Conservation (phyloP, 768 basidiomycete species). For the Suillus lakei region DNA sequence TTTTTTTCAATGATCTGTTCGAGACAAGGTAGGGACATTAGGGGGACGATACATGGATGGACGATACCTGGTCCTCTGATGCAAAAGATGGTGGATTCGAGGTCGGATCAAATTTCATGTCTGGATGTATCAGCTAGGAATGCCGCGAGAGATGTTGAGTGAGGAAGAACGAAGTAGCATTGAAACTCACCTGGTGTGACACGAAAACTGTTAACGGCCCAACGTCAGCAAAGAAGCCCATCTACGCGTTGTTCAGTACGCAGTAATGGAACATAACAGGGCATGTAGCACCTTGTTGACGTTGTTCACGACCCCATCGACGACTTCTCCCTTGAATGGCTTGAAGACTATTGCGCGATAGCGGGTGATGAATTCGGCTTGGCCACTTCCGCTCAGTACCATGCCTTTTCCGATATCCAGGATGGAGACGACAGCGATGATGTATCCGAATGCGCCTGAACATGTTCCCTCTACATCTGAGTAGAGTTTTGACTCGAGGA, state of each 20-base stretch:
- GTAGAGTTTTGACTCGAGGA: conserved; percentile 91
- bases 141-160: conserved; percentile 13
- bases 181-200: conserved; percentile 80
- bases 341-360: conserved; percentile 99
- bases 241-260: conserved; percentile 50
- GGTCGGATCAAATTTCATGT: conserved; percentile 94
- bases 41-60: background rate
- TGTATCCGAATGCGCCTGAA: conserved; percentile 93
- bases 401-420: conserved; percentile 92
- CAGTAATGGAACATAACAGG: background rate
- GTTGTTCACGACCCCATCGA: conserved; percentile 94
- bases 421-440: conserved; percentile 90
- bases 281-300: conserved; percentile 82
- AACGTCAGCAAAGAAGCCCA: conserved; percentile 98
- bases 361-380: conserved; percentile 93
- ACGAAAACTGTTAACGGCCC: conserved; percentile 95
- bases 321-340: conserved; percentile 99
- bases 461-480: conserved; percentile 98
- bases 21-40: conserved; percentile 1
- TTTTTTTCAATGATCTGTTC: conserved; percentile 90
- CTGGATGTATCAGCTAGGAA: conserved; percentile 87
- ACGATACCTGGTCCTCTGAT: conserved; percentile 79
- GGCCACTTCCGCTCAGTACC: conserved; percentile 89
- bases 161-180: conserved; percentile 4
- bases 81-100: conserved; percentile 97